Percentiles rank a stretch among this genome's conserved stretches.
These are phyloP conservation scores for Komagataella mondaviorum DNA, from an alignment of 805 yeast species.

Conservation along the genomic window DNA sequence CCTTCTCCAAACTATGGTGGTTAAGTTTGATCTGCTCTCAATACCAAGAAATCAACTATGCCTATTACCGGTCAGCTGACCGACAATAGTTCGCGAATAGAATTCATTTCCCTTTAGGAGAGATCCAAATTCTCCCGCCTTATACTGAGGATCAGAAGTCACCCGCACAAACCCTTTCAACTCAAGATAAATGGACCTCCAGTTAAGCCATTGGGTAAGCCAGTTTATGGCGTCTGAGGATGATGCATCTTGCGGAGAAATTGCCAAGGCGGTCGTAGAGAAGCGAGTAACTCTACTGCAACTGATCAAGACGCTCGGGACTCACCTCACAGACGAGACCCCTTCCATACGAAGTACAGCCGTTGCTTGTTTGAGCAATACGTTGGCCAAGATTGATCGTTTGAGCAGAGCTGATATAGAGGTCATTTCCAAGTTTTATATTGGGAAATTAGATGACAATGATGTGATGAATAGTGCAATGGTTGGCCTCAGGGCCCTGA, in stretches of 20 bases:
- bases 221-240: constrained; percentile 27
- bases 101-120: neutral
- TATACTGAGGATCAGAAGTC: neutral
- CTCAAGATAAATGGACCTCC: neutral
- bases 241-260: constrained; percentile 15
- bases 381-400: constrained; percentile 15
- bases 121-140: no score
- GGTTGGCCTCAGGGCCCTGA: constrained; percentile 37
- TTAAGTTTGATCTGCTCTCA: neutral
- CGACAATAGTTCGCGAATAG: neutral
- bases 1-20: neutral
- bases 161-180: neutral
- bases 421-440: constrained; percentile 42
- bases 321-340: constrained; percentile 32
- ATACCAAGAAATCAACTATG: neutral
- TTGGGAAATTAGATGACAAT: constrained; percentile 56
- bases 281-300: constrained; percentile 22
- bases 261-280: constrained; percentile 16
- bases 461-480: constrained; percentile 37
- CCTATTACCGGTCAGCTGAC: neutral
- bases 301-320: constrained; percentile 32
- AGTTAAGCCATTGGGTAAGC: constrained; percentile 8
- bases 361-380: constrained; percentile 24
- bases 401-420: constrained; percentile 29
- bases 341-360: constrained; percentile 25